phyloP scores from a whole-genome alignment of 108 stramenopile species.

The Nannochloropsis salina region DNA sequence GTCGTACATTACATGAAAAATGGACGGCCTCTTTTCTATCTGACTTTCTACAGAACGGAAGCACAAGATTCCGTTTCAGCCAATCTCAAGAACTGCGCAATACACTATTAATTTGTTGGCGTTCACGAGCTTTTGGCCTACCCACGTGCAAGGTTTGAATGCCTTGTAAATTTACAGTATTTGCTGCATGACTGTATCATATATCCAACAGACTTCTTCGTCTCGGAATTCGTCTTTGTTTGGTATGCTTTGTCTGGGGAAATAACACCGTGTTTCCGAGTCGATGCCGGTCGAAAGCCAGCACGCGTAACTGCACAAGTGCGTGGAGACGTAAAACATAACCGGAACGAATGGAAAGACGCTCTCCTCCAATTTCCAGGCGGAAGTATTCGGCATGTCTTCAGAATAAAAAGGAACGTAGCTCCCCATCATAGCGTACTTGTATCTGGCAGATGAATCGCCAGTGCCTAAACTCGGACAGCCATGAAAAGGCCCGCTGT shows the following conservation, averaged over 20 bases:
- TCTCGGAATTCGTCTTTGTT: constrained; percentile 15
- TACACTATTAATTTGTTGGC: too few species aligned
- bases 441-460: background rate
- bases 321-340: background rate
- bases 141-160: too few species aligned
- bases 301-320: constrained; percentile 20
- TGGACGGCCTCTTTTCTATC: too few species aligned
- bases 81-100: too few species aligned
- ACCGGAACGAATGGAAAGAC: background rate
- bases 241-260: background rate
- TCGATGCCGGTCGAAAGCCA: constrained; percentile 2
- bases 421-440: background rate
- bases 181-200: background rate
- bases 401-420: background rate
- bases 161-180: background rate
- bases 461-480: background rate
- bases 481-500: background rate
- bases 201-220: background rate
- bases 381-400: background rate
- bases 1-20: too few species aligned
- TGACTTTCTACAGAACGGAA: too few species aligned
- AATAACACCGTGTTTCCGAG: constrained; percentile 7
- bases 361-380: constrained; percentile 17
- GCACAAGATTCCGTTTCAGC: too few species aligned
- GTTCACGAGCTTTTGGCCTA: too few species aligned